Evolutionary conservation across 1,284 basidiomycete species (phyloP), one percentile per base, ranked within the genome.

Genomic region (Stygiomarasmius scandens): DNA sequence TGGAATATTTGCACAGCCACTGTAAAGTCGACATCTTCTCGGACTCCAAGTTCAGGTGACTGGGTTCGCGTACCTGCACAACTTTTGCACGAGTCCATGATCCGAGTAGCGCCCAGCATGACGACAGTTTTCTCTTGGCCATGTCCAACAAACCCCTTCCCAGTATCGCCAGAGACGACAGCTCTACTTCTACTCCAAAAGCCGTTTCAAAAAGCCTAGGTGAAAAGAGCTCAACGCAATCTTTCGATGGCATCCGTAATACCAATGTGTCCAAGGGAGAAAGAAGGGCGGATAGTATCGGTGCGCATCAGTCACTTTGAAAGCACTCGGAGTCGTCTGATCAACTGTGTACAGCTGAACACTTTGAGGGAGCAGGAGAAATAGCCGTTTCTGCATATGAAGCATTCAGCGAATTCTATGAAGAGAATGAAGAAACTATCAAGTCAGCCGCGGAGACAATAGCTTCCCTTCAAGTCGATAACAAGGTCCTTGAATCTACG

Each of bases 401-500:
- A 2, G 20, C 25, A 8, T 3, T 59, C 22, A 59, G 50, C n/a
- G 3, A 29, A 2, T 59, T 54, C 47, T 59, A 55, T 22, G 29
- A 22, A 12, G 54, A 24, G 22, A 59, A 59, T 24, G 38, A 59
- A 38, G 12, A 36, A 25, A 19, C 25, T 29, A 11, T 59, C 19
- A 49, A 43, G 1, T 49, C 38, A 1, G 58, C 58, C 2, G 58
- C 47, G 19, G 27, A 54, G 14, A 50, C 24, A 6, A 34, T 59
- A 2, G 27, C 29, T 10, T 50, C 48, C 29, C 29, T 59, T 23
- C 46, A 46, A 20, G 23, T 47, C 29, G 58, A 61, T 23, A 20
- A 44, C 19, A 63, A 58, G 44, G 32, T 55, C 16, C 59, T 67
- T 36, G 62, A 67, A 46, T 52, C 52, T 32, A 57, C 62, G 2